These are phyloP conservation scores for Cercospora zeae-maydis DNA, from an alignment of 2,329 filamentous ascomycete genomes.

Conservation along the genomic window DNA sequence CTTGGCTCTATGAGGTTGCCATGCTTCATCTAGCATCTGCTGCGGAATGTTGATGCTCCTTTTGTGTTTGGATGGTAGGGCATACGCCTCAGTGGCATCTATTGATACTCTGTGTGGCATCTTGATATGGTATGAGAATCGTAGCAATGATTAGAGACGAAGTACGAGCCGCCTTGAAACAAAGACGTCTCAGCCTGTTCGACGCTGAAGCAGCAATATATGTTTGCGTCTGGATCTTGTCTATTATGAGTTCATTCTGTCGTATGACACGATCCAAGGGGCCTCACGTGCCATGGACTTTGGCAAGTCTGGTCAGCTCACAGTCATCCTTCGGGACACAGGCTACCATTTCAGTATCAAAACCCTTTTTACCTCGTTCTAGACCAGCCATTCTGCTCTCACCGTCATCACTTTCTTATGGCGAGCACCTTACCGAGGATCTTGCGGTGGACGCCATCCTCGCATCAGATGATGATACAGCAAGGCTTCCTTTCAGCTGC, in stretches of 20 bases:
- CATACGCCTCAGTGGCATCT: neutral
- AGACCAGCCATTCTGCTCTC: neutral
- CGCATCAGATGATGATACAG: neutral
- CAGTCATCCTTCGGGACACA: neutral
- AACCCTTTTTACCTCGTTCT: neutral
- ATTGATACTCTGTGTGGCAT: neutral
- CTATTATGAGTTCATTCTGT: neutral
- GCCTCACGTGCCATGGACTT: neutral
- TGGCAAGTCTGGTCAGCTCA: neutral
- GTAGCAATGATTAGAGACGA: neutral
- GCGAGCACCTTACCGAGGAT: neutral
- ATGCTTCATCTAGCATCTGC: neutral
- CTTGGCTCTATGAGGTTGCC: neutral
- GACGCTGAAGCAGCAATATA: neutral
- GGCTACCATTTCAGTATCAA: slow-evolving; percentile 1
- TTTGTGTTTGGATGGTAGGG: neutral
- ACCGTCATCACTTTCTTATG: neutral
- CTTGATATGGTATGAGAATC: neutral
- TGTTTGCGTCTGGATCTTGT: neutral
- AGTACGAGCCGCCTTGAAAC: no score
- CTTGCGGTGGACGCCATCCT: neutral
- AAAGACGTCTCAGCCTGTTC: neutral
- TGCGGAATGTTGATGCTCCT: neutral
- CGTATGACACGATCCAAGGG: neutral
- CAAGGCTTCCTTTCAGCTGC: neutral